Base-by-base conservation (phyloP, 768 basidiomycete species). In the Hortiboletus campestris region DNA sequence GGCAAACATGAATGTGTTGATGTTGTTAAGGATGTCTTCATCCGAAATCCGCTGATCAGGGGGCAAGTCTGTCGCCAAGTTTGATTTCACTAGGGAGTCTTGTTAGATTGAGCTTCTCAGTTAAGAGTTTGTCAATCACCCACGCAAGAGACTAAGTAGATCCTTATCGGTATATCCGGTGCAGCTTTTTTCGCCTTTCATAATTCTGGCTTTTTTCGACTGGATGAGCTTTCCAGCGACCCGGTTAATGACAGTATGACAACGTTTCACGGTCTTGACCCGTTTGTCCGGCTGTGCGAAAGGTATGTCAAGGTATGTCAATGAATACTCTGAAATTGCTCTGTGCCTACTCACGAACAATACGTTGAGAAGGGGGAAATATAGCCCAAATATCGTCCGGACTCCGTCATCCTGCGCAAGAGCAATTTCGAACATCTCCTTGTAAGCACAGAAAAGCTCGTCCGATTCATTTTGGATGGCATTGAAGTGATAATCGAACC, bases 1-100 rank as follows among this genome's bases (percentile, higher is more conserved):
- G 20, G 89, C 91, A 67, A 94, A 92, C 79, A 94, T 84, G 69
- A 95, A 89, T 0, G 92, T 94, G 62, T 89, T 91, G 70, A 95
- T 85, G 56, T 85, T 93, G 64, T 91, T 77, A 12, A 94, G 77
- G 48, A 95, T 86, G 63, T 96, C 94, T 31, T 88, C 84, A 65
- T 97, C 94, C 0, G 92, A 88, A 60, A 96, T 85, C 35, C 86
- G 82, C 58, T 88, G 83, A 46, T 88, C 84, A 0, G 76, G 75
- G 32, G 84, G 78, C 16, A 91, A 74, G 56, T 93, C 89, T 0
- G 76, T 80, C 2, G 90, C 84, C 55, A 84, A 65, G 68, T 95
- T 96, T 3, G 92, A 89, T 72, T 88, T 89, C 49, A 96, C 94
- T 96, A 57, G 17, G 34, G 43, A 35, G 3, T 20, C 11, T 9